A percentile compares a stretch with the other conserved stretches of the same genome.
Evolutionary conservation across 768 basidiomycete species (phyloP).

Genomic region (Mycena rosella): DNA sequence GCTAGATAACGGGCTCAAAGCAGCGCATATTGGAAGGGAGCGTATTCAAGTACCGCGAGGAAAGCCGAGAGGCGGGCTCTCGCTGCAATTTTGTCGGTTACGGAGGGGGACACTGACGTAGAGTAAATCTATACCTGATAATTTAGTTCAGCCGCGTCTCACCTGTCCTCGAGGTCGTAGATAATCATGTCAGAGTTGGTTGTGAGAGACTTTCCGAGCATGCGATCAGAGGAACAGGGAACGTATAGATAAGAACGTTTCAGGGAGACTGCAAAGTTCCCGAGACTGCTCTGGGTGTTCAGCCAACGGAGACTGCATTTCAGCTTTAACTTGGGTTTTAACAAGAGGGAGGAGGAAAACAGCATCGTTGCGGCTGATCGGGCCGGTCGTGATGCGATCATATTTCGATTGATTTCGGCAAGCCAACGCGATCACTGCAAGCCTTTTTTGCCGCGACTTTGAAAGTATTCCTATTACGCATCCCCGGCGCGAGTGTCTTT

Average conservation of each 20-base stretch:
- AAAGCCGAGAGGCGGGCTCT: conserved; percentile 68
- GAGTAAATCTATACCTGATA: too few relatives aligned
- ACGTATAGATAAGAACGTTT: conserved; percentile 82
- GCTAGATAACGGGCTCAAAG: conserved; percentile 30
- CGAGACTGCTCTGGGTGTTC: conserved; percentile 8
- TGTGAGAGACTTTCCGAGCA: conserved; percentile 83
- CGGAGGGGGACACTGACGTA: conserved; percentile 78
- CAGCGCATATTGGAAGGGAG: conserved; percentile 6
- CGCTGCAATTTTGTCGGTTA: conserved; percentile 71
- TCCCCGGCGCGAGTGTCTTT: too few relatives aligned
- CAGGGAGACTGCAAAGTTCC: not conserved
- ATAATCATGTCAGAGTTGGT: conserved; percentile 80
- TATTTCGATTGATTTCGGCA: too few relatives aligned
- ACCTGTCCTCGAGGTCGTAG: conserved; percentile 92
- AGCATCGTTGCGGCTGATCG: too few relatives aligned
- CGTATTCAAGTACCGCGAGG: conserved; percentile 57
- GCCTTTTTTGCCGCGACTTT: too few relatives aligned
- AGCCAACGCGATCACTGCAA: too few relatives aligned
- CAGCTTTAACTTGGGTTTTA: not conserved
- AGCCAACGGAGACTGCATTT: conserved; percentile 5
- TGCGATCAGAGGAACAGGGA: conserved; percentile 82
- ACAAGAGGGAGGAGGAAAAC: too few relatives aligned
- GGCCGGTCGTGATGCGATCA: too few relatives aligned
- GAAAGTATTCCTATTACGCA: too few relatives aligned
- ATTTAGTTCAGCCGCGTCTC: too few relatives aligned